Conservation (phyloP, 78 protist genomes). For the Chrysochromulina parva region DNA sequence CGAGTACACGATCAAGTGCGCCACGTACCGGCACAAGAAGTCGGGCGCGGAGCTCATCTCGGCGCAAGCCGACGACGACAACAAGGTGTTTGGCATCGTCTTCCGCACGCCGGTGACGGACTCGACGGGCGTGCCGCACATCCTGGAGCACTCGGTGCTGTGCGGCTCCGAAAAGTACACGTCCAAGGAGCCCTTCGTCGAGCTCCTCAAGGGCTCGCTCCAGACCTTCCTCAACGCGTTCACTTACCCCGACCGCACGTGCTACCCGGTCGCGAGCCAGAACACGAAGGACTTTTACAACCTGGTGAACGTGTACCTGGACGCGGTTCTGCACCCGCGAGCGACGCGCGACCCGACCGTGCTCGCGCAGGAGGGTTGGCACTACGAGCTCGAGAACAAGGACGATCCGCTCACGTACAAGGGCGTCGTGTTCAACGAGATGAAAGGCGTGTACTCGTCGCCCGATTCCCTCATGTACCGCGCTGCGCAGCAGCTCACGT, state of each 20-base stretch:
- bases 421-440: slow-evolving; percentile 54
- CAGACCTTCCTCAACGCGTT: slow-evolving; percentile 73
- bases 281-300: slow-evolving; percentile 58
- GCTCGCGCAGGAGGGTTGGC: slow-evolving; percentile 48
- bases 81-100: slow-evolving; percentile 48
- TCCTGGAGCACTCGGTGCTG: slow-evolving; percentile 72
- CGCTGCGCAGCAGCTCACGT: slow-evolving; percentile 17
- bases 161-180: slow-evolving; percentile 63
- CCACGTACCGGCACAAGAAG: not conserved
- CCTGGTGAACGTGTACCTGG: slow-evolving; percentile 68
- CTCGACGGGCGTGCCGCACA: slow-evolving; percentile 58
- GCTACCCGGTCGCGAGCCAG: slow-evolving; percentile 63
- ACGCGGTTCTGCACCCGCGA: slow-evolving; percentile 58
- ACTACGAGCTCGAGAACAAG: slow-evolving; percentile 43
- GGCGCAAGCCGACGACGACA: slow-evolving; percentile 24
- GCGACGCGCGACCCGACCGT: slow-evolving; percentile 27
- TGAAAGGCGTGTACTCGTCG: slow-evolving; percentile 44
- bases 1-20: slow-evolving; percentile 16
- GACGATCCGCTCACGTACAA: slow-evolving; percentile 18
- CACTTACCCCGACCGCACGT: slow-evolving; percentile 66
- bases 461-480: not conserved
- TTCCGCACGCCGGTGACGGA: slow-evolving; percentile 46
- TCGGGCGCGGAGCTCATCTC: slow-evolving; percentile 38
- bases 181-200: slow-evolving; percentile 66
- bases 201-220: slow-evolving; percentile 63